Conservation (phyloP, 306 rosid species). For the Castanea crenata region DNA sequence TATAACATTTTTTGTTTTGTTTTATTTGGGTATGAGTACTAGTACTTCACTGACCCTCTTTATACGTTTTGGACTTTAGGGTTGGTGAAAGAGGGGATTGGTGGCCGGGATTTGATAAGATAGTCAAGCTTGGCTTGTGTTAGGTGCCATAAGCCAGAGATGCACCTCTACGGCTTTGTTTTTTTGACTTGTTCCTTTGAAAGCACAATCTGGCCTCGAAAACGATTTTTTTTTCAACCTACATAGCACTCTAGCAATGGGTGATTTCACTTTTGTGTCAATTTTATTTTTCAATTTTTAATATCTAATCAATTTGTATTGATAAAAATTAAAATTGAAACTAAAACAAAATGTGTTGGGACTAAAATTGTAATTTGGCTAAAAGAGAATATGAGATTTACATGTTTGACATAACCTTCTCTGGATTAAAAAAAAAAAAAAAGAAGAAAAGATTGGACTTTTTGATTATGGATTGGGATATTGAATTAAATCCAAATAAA, state of each 20-base stretch:
- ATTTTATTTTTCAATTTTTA: no score
- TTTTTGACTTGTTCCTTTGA: not conserved
- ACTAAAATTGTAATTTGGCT: no score
- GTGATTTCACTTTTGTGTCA: no score
- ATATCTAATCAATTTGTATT: no score
- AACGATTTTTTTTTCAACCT: no score
- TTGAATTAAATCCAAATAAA: not conserved
- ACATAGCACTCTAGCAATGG: no score
- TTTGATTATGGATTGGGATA: not conserved
- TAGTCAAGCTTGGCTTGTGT: not conserved
- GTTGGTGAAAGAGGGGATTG: slow-evolving; percentile 35
- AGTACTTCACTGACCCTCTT: slow-evolving; percentile 12
- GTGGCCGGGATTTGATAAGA: slow-evolving; percentile 7
- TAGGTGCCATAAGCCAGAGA: not conserved
- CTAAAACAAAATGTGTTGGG: no score
- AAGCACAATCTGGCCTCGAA: no score
- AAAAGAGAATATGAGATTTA: not conserved
- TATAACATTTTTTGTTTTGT: no score
- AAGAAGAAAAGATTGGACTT: not conserved
- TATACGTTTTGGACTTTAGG: slow-evolving; percentile 14
- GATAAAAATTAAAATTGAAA: no score
- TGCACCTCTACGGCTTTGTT: not conserved
- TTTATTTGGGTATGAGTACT: no score
- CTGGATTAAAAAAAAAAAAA: not conserved
- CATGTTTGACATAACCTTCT: not conserved